Percentiles rank a stretch among this genome's conserved stretches.
phyloP scores from a whole-genome alignment of 192 early-diverging fungal genomes.

The Entomortierella beljakovae region DNA sequence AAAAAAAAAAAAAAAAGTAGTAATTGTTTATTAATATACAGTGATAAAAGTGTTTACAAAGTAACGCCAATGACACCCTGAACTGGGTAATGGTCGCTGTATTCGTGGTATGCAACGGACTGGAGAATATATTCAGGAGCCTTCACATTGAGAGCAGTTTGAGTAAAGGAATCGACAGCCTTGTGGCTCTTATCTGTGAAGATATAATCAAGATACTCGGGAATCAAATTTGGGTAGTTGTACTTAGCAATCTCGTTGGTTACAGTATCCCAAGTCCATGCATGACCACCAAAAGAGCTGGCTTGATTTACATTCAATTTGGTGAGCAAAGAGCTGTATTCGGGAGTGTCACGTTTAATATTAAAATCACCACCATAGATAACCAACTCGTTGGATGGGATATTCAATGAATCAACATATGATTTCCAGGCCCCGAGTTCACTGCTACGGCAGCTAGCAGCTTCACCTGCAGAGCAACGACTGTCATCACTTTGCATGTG shows the following conservation, averaged over 20 bases:
- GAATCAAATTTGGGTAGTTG: slow-evolving; percentile 30
- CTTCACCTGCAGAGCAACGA: slow-evolving; percentile 11
- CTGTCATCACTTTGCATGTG: slow-evolving; percentile 44
- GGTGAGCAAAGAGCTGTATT: slow-evolving; percentile 17
- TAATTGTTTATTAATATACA: neutral
- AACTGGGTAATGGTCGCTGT: slow-evolving; percentile 47
- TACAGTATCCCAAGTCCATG: slow-evolving; percentile 35
- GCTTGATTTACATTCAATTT: slow-evolving; percentile 13
- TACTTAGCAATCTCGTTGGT: slow-evolving; percentile 39
- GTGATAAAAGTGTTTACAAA: neutral
- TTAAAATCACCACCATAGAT: slow-evolving; percentile 50
- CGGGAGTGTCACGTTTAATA: slow-evolving; percentile 18
- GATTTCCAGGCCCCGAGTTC: slow-evolving; percentile 19
- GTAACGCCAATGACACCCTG: slow-evolving; percentile 9
- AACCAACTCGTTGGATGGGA: slow-evolving; percentile 42
- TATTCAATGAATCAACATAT: slow-evolving; percentile 30
- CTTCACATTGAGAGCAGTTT: slow-evolving; percentile 17
- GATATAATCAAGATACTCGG: slow-evolving; percentile 44
- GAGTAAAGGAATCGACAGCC: slow-evolving; percentile 13
- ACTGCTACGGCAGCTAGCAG: slow-evolving; percentile 10
- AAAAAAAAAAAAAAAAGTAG: neutral
- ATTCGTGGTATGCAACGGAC: slow-evolving; percentile 32
- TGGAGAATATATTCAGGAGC: slow-evolving; percentile 20
- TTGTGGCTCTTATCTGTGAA: slow-evolving; percentile 38
- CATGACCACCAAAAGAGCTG: slow-evolving; percentile 8